Evolutionary conservation across 2,329 filamentous ascomycete genomes (phyloP).

Genomic region (Apiospora aurea): DNA sequence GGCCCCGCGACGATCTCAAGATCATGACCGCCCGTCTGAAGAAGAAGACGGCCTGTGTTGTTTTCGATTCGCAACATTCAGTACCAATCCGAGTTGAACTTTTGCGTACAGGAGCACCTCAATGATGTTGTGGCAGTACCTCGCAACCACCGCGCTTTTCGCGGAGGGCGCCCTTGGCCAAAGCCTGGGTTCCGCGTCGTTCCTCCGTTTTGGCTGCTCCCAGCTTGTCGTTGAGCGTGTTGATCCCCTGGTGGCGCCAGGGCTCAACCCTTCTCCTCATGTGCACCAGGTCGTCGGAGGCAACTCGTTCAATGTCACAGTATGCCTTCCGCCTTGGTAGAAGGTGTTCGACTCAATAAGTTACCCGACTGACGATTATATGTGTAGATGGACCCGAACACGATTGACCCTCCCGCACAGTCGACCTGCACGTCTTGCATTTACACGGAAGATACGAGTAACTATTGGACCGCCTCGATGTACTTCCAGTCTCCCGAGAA

Average conservation of each 20-base stretch:
- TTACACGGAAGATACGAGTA: conserved; percentile 66
- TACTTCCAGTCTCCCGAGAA: conserved; percentile 63
- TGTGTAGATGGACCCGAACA: conserved; percentile 44
- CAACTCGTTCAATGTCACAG: conserved; percentile 63
- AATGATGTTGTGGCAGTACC: neutral
- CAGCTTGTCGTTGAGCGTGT: conserved; percentile 50
- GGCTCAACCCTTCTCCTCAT: conserved; percentile 58
- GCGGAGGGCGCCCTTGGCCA: neutral
- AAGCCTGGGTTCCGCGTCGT: conserved; percentile 29
- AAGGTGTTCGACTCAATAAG: neutral
- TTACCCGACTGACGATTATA: neutral
- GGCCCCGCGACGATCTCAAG: neutral
- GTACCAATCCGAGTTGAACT: neutral
- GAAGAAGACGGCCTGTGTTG: neutral
- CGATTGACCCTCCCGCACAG: conserved; percentile 45
- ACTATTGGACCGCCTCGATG: conserved; percentile 73
- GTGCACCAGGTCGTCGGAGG: conserved; percentile 69
- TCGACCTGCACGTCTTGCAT: conserved; percentile 72
- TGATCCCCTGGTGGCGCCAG: conserved; percentile 67
- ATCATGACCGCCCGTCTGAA: too few relatives aligned
- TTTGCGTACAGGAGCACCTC: neutral
- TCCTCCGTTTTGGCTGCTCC: conserved; percentile 36
- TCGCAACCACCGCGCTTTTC: neutral
- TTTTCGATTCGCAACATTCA: neutral
- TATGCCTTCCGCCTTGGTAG: conserved; percentile 56